Percentiles rank a stretch among this genome's conserved stretches.
phyloP scores from a whole-genome alignment of 208 protist genomes.

The Angomonas deanei region DNA sequence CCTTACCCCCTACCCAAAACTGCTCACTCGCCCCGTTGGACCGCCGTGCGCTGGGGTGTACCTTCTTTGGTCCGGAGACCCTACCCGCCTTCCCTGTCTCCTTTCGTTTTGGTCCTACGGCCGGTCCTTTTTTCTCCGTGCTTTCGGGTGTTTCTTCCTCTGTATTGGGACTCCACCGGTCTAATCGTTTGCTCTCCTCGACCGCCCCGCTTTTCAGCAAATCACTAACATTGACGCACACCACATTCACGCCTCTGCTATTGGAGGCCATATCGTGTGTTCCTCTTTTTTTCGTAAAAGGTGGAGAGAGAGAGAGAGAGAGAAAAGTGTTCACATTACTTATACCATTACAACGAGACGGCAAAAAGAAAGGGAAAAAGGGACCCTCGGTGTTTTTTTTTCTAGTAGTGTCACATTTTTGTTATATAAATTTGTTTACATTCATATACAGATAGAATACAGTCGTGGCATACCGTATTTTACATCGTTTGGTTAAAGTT shows the following conservation, averaged over 20 bases:
- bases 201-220: conserved; percentile 22
- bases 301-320: conserved; percentile 7
- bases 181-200: conserved; percentile 4
- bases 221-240: conserved; percentile 53
- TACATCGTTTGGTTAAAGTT: conserved; percentile 23
- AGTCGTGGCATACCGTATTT: neutral
- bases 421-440: conserved; percentile 10
- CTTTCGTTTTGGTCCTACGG: neutral
- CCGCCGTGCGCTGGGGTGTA: neutral
- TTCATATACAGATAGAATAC: conserved; percentile 16
- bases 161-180: neutral
- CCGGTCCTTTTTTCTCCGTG: neutral
- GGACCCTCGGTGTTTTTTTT: neutral
- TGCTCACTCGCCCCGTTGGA: neutral
- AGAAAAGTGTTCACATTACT: neutral
- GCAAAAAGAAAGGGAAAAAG: conserved; percentile 1
- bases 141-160: neutral
- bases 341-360: neutral
- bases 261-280: neutral
- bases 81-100: neutral
- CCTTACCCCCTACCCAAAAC: neutral
- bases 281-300: conserved; percentile 6
- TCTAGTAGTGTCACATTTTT: neutral
- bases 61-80: neutral
- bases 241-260: conserved; percentile 19